A percentile compares a stretch with the other conserved stretches of the same genome.
Conservation (phyloP, 108 stramenopile genomes). For the Epithemia pelagica region DNA sequence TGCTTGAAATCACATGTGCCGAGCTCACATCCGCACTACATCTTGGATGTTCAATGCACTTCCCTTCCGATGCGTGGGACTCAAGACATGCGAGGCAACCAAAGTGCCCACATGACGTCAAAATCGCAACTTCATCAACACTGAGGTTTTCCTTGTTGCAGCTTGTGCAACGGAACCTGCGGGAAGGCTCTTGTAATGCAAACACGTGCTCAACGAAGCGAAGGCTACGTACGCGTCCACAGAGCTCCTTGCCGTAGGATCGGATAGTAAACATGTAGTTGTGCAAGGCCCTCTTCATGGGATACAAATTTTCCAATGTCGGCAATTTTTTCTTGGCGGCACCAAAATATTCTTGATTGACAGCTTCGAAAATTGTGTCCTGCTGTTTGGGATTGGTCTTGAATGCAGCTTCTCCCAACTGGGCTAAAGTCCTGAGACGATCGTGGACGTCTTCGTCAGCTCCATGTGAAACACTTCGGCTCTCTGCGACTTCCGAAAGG, state of each 20-base stretch:
- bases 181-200: slow-evolving; percentile 8
- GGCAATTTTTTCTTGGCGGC: not conserved
- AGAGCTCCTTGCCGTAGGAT: slow-evolving; percentile 24
- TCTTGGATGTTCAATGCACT: slow-evolving; percentile 17
- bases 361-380: not conserved
- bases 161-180: slow-evolving; percentile 4
- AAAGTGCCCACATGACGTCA: slow-evolving; percentile 32
- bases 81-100: slow-evolving; percentile 22
- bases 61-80: slow-evolving; percentile 10
- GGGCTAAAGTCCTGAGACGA: not conserved
- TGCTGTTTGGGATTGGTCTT: not conserved
- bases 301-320: slow-evolving; percentile 13
- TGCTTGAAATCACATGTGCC: slow-evolving; percentile 14
- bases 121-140: slow-evolving; percentile 11
- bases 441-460: slow-evolving; percentile 29
- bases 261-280: slow-evolving; percentile 21
- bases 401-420: slow-evolving; percentile 6
- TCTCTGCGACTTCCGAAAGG: slow-evolving; percentile 13
- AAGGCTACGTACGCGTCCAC: slow-evolving; percentile 27
- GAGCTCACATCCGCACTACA: slow-evolving; percentile 19
- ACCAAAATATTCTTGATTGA: not conserved
- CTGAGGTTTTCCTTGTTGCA: slow-evolving; percentile 3
- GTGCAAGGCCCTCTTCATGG: slow-evolving; percentile 22
- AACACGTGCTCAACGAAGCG: slow-evolving; percentile 25
- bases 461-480: slow-evolving; percentile 17